Percentiles rank a stretch among this genome's conserved stretches.
phyloP scores from a whole-genome alignment of 768 basidiomycete species.

The Lactarius akahatsu region DNA sequence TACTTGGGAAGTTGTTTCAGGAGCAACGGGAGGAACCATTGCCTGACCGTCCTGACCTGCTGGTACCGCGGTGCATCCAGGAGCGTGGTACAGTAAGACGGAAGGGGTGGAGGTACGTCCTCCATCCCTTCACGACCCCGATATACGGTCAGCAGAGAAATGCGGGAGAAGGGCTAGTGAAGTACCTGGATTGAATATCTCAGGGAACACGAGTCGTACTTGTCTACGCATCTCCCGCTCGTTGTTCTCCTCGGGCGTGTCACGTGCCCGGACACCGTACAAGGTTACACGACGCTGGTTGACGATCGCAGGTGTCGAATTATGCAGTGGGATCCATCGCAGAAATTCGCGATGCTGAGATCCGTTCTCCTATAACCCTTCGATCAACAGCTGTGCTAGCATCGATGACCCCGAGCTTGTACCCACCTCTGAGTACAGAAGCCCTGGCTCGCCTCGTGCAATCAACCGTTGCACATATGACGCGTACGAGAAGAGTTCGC shows the following conservation, averaged over 20 bases:
- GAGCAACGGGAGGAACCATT: slow-evolving; percentile 75
- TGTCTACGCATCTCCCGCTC: slow-evolving; percentile 73
- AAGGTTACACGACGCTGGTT: slow-evolving; percentile 69
- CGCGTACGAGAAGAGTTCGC: slow-evolving; percentile 70
- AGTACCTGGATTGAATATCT: slow-evolving; percentile 48
- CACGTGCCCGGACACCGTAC: slow-evolving; percentile 65
- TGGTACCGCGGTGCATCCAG: slow-evolving; percentile 65
- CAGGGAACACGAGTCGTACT: slow-evolving; percentile 60
- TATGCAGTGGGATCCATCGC: slow-evolving; percentile 68
- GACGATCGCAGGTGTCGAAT: slow-evolving; percentile 55
- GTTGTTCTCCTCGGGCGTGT: slow-evolving; percentile 66
- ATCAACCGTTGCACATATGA: slow-evolving; percentile 79
- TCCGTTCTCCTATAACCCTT: slow-evolving; percentile 37
- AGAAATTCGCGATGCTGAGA: slow-evolving; percentile 73
- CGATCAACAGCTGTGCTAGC: background rate
- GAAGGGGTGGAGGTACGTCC: slow-evolving; percentile 23
- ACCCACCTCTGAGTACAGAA: slow-evolving; percentile 54
- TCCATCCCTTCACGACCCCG: background rate
- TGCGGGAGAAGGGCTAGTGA: background rate
- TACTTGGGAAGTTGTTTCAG: slow-evolving; percentile 55
- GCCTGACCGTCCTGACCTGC: slow-evolving; percentile 65
- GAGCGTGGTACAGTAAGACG: slow-evolving; percentile 46
- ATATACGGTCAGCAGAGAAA: background rate
- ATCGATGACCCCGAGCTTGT: background rate
- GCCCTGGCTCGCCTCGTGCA: slow-evolving; percentile 67